These are phyloP conservation scores for Botrytis porri DNA, from an alignment of 2,329 filamentous ascomycete genomes.

Conservation along the genomic window DNA sequence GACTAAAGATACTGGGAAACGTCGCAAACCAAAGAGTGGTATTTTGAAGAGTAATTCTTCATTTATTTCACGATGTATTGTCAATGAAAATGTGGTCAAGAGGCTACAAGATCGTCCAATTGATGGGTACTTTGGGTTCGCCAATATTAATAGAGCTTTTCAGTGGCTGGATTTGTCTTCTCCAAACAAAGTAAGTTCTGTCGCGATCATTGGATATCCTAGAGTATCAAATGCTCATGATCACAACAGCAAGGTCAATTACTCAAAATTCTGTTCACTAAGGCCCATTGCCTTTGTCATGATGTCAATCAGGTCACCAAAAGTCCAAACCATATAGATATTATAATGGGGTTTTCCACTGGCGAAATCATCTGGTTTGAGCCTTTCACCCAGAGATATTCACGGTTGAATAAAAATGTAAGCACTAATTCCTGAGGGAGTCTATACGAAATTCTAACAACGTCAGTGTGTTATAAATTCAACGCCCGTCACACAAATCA, in stretches of 20 bases:
- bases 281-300: conserved; percentile 91
- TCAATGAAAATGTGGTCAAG: conserved; percentile 77
- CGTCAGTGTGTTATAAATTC: conserved; percentile 79
- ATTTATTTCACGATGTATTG: conserved; percentile 94
- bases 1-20: conserved; percentile 73
- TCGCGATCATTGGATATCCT: neutral
- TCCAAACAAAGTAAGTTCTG: conserved; percentile 54
- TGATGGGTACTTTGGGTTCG: conserved; percentile 85
- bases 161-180: conserved; percentile 93
- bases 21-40: conserved; percentile 94
- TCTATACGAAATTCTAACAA: conserved; percentile 21
- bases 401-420: conserved; percentile 92
- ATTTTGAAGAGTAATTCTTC: conserved; percentile 98
- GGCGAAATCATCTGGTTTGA: conserved; percentile 99
- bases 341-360: conserved; percentile 93
- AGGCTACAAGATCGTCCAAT: conserved; percentile 73
- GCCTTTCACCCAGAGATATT: conserved; percentile 92
- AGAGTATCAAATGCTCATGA: conserved; percentile 30
- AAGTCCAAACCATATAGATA: conserved; percentile 74
- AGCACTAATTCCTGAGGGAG: conserved; percentile 28
- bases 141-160: conserved; percentile 91
- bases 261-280: conserved; percentile 95
- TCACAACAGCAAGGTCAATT: conserved; percentile 71
- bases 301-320: conserved; percentile 87
- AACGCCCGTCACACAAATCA: conserved; percentile 80